Base-by-base conservation (phyloP, 148 eudicot genomes). In the Vaccinium myrtillus region DNA sequence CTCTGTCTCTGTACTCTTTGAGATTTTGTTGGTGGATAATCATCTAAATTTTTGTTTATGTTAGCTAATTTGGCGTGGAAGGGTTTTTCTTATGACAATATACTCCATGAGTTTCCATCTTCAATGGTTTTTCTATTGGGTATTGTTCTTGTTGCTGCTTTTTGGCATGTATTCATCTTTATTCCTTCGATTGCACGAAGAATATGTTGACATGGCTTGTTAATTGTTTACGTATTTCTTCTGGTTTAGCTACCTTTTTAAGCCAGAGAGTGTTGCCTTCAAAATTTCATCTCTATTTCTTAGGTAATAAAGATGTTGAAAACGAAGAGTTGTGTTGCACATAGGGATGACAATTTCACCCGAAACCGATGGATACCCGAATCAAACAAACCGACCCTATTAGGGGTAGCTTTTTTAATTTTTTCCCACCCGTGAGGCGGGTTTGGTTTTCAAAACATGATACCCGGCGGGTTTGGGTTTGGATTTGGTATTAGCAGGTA, bases 11-110 rank as follows among this genome's bases (percentile, higher is more conserved):
- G 75, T 49, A 85, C 76, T 75, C 48, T 58, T 67, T 23, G 69
- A n/a, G 76, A 50, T 82, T 81, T 48, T 79, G 1, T 27, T 43
- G 70, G 78, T 75, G 71, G 48, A 56, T 75, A 19, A 16, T 74
- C 59, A 49, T 81, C 79, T 50, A 73, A 80, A 18, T 81, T 81
- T 85, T 81, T 23, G 50, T 21, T 75, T 56, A 39, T 71, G 21
- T 65, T 27, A 50, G 84, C 63, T 8, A 27, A 10, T 51, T 13
- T 18, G 25, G 8, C 19, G 19, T 30, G 15, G 32, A 53, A 53
- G 16, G 61, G 10, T 30, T 82, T 82, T 59, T 2, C 27, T 54
- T 81, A 81, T 16, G 23, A 27, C 19, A 32, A 71, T 48, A 63
- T 81, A 61, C 6, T 46, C 21, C 9, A 16, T 46, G 53, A n/a